Evolutionary conservation across 805 yeast genomes (phyloP).

Genomic region (Jamesozyma hellenica): DNA sequence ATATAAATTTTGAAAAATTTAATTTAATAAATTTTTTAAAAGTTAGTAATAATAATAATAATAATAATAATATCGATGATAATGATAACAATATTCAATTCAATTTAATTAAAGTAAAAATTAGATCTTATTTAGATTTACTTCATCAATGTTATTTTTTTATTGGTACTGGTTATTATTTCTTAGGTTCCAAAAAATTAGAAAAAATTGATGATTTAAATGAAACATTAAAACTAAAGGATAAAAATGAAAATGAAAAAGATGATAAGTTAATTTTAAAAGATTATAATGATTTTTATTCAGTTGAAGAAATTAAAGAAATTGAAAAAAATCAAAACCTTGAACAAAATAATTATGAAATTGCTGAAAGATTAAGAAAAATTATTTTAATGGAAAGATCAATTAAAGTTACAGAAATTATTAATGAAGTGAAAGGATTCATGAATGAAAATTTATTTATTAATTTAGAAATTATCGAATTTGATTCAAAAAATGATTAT

Average conservation of each 20-base stretch:
- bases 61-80: too few species aligned
- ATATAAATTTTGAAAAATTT: slow-evolving; percentile 1
- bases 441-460: slow-evolving; percentile 8
- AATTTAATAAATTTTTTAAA: too few species aligned
- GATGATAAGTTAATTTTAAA: neutral
- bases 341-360: slow-evolving; percentile 46
- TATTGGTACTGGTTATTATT: slow-evolving; percentile 39
- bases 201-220: slow-evolving; percentile 24
- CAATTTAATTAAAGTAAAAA: slow-evolving; percentile 5
- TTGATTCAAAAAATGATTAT: slow-evolving; percentile 13
- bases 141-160: slow-evolving; percentile 73
- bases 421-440: slow-evolving; percentile 19
- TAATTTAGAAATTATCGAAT: slow-evolving; percentile 9
- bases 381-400: slow-evolving; percentile 37
- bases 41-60: too few species aligned
- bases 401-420: slow-evolving; percentile 13
- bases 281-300: slow-evolving; percentile 15
- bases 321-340: slow-evolving; percentile 31
- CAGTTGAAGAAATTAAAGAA: slow-evolving; percentile 21
- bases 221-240: slow-evolving; percentile 16
- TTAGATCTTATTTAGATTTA: slow-evolving; percentile 33
- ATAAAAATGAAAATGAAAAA: slow-evolving; percentile 1
- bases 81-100: neutral
- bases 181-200: slow-evolving; percentile 21
- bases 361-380: slow-evolving; percentile 54